Percentiles rank a stretch among this genome's conserved stretches.
Evolutionary conservation across 2,329 filamentous ascomycete genomes (phyloP).

Genomic region (Metarhizium sp.): DNA sequence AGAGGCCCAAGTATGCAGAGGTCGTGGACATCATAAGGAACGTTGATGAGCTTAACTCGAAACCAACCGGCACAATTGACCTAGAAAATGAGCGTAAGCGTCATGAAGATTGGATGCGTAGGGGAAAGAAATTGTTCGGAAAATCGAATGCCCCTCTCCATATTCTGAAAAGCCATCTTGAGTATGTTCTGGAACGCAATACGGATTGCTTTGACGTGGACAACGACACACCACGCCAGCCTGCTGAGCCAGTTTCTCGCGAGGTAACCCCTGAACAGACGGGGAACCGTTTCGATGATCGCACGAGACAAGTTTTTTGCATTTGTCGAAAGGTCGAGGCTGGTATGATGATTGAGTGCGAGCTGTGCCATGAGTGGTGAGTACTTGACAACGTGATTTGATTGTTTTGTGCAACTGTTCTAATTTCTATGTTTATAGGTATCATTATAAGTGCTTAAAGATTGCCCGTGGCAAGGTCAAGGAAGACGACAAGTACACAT

Average conservation of each 20-base stretch:
- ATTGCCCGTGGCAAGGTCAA: conserved; percentile 97
- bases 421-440: conserved; percentile 43
- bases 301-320: conserved; percentile 77
- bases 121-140: conserved; percentile 93
- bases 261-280: conserved; percentile 56
- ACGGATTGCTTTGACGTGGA: conserved; percentile 82
- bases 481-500: conserved; percentile 97
- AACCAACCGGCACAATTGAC: conserved; percentile 82
- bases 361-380: conserved; percentile 94
- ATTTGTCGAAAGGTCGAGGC: conserved; percentile 90
- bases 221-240: conserved; percentile 74
- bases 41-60: conserved; percentile 82
- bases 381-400: conserved; percentile 19
- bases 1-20: conserved; percentile 79
- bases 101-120: conserved; percentile 98
- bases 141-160: conserved; percentile 96
- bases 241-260: conserved; percentile 84
- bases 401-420: not conserved
- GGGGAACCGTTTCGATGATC: conserved; percentile 49
- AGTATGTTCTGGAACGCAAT: conserved; percentile 85
- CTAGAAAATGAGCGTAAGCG: conserved; percentile 89
- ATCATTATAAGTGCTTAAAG: conserved; percentile 96
- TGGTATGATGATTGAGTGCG: conserved; percentile 99
- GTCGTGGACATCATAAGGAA: conserved; percentile 85
- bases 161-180: conserved; percentile 90